These are phyloP conservation scores for Fusarium nematophilum DNA, from an alignment of 2,329 filamentous ascomycete genomes.

Conservation along the genomic window DNA sequence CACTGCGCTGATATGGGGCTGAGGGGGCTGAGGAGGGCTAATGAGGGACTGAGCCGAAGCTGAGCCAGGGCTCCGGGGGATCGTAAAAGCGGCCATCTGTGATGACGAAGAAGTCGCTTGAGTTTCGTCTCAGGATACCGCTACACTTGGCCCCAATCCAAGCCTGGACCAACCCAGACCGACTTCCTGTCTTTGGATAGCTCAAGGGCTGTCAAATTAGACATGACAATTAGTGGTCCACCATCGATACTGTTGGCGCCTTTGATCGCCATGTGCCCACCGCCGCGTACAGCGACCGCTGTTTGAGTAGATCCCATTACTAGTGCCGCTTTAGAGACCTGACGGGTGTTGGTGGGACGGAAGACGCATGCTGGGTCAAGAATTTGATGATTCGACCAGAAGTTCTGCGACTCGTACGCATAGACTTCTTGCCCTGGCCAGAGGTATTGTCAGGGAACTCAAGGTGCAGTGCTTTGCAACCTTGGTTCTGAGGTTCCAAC, in stretches of 20 bases:
- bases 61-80: slow-evolving; percentile 33
- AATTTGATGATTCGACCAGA: slow-evolving; percentile 31
- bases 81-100: slow-evolving; percentile 32
- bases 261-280: slow-evolving; percentile 36
- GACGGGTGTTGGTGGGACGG: slow-evolving; percentile 5
- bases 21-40: too few species aligned
- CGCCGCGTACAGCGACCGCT: slow-evolving; percentile 34
- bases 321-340: slow-evolving; percentile 7
- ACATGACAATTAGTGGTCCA: slow-evolving; percentile 30
- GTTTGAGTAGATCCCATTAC: background rate
- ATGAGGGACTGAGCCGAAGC: too few species aligned
- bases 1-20: too few species aligned
- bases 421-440: slow-evolving; percentile 2
- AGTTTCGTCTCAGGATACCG: slow-evolving; percentile 6
- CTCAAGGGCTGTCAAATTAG: slow-evolving; percentile 21
- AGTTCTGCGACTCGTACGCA: slow-evolving; percentile 20
- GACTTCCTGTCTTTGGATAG: slow-evolving; percentile 18
- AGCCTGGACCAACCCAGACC: slow-evolving; percentile 29
- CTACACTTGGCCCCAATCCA: slow-evolving; percentile 36
- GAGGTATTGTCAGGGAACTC: slow-evolving; percentile 6
- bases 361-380: slow-evolving; percentile 25
- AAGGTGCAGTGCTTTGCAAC: slow-evolving; percentile 17
- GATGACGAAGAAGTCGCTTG: slow-evolving; percentile 16
- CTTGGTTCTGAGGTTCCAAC: background rate
- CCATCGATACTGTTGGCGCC: slow-evolving; percentile 35